Conservation (phyloP, 2,329 filamentous ascomycete genomes). For the Elsinoe necatrix region DNA sequence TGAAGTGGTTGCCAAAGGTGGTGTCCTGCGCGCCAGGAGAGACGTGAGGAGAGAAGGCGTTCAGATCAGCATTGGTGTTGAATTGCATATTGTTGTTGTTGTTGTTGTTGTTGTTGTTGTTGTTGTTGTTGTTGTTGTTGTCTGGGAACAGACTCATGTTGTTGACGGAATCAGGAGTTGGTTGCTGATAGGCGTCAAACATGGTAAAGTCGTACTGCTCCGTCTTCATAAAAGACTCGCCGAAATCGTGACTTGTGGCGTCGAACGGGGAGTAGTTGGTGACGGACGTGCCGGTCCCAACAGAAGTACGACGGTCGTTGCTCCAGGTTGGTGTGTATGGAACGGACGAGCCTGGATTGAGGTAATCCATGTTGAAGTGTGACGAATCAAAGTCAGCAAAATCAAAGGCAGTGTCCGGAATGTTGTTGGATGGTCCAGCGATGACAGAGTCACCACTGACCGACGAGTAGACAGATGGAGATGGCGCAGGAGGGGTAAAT, state of each 20-base stretch:
- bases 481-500: conserved; percentile 30
- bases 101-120: too few species aligned
- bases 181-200: conserved; percentile 31
- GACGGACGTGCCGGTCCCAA: conserved; percentile 20
- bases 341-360: conserved; percentile 21
- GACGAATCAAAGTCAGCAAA: conserved; percentile 31
- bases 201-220: conserved; percentile 50
- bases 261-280: conserved; percentile 34
- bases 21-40: conserved; percentile 61
- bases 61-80: conserved; percentile 7
- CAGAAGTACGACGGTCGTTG: conserved; percentile 25
- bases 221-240: conserved; percentile 43
- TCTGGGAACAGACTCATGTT: conserved; percentile 5
- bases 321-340: conserved; percentile 30
- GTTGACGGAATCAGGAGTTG: conserved; percentile 20
- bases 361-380: conserved; percentile 22
- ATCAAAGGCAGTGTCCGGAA: conserved; percentile 26
- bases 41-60: conserved; percentile 45
- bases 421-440: conserved; percentile 25
- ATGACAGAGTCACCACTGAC: conserved; percentile 22
- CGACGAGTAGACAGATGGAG: conserved; percentile 34
- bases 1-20: conserved; percentile 48
- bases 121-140: too few species aligned
- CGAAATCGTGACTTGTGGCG: conserved; percentile 32
- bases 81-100: conserved; percentile 3